Base-by-base conservation (phyloP, 306 rosid species). In the Malus fusca region DNA sequence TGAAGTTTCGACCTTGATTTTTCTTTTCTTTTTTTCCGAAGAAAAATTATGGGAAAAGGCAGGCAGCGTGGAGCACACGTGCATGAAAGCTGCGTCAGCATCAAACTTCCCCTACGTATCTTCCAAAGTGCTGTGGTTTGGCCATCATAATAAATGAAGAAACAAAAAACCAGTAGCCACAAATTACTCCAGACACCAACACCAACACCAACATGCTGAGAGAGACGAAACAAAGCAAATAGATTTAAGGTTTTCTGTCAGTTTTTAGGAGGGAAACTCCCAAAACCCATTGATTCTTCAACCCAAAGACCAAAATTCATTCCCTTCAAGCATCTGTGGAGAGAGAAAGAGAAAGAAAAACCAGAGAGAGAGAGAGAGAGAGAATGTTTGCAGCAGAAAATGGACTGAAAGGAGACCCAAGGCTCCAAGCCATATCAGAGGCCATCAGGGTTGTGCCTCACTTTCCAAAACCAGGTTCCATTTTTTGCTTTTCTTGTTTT, bases 361-460 rank as follows among this genome's bases (percentile, higher is more conserved):
- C 53, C 7, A 40, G 6, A 19, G 55, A 14, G 43, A 51, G 68
- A 68, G 5, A 59, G 68, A 13, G 12, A 68, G 9, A 61, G 12
- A 83, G 59, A 79, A 95, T 95, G 99, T 96, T 96, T 75, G 99
- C 99, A 0, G 91, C 86, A 52, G 97, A 96, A 80, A 96, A 96
- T 85, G 99, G 99, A 35, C 87, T 96, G 0, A 90, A 84, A 77
- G 99, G 99, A 58, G 99, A 96, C 92, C 99, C 99, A 2, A 89
- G 98, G 85, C 88, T 96, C 33, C 92, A 89, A 86, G 92, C 88
- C 48, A 96, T 92, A 43, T 88, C 96, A 10, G 84, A 89, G 81
- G 92, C 98, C 79, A 96, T 96, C 77, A 86, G 93, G 86, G 99
- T 96, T 4, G 92, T 96, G 17, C 99, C 99, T 81, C 91, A 96